Percentiles rank a stretch among this genome's conserved stretches.
Evolutionary conservation across 192 early-diverging fungal species (phyloP).

Genomic region (Podila horticola): DNA sequence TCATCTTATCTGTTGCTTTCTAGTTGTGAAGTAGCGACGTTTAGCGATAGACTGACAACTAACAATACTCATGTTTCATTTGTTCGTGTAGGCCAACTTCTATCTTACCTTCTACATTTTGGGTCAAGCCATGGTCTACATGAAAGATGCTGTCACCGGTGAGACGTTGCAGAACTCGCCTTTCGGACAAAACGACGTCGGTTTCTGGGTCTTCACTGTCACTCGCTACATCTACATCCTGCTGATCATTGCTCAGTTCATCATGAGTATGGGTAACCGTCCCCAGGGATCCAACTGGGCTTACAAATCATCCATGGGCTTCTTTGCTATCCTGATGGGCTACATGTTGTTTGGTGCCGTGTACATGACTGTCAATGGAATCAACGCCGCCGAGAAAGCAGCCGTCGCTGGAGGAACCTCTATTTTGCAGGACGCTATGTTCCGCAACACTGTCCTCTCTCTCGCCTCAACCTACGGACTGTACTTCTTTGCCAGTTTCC

Average conservation of each 20-base stretch:
- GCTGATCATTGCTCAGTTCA: slow-evolving; percentile 84
- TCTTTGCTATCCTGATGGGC: slow-evolving; percentile 60
- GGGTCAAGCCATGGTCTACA: slow-evolving; percentile 61
- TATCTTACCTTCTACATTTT: slow-evolving; percentile 93
- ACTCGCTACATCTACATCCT: slow-evolving; percentile 75
- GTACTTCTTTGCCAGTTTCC: slow-evolving; percentile 73
- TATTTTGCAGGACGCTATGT: slow-evolving; percentile 59
- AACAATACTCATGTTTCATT: slow-evolving; percentile 4
- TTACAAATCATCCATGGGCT: slow-evolving; percentile 58
- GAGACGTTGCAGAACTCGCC: slow-evolving; percentile 28
- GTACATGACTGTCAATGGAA: slow-evolving; percentile 58
- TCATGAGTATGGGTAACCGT: slow-evolving; percentile 93
- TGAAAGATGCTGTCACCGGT: slow-evolving; percentile 1
- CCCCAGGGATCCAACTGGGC: slow-evolving; percentile 87
- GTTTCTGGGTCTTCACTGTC: slow-evolving; percentile 64
- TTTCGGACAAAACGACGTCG: slow-evolving; percentile 50
- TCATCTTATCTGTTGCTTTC: slow-evolving; percentile 48
- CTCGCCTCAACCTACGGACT: slow-evolving; percentile 78
- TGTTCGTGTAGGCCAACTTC: slow-evolving; percentile 73
- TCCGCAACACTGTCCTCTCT: slow-evolving; percentile 72
- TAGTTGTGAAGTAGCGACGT: no score
- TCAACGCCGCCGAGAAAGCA: slow-evolving; percentile 24
- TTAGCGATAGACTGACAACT: background rate
- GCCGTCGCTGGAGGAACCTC: slow-evolving; percentile 14
- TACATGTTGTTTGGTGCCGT: slow-evolving; percentile 66